phyloP scores from a whole-genome alignment of 371 early-diverging fungal genomes.

The Rhizomucor pusillus region DNA sequence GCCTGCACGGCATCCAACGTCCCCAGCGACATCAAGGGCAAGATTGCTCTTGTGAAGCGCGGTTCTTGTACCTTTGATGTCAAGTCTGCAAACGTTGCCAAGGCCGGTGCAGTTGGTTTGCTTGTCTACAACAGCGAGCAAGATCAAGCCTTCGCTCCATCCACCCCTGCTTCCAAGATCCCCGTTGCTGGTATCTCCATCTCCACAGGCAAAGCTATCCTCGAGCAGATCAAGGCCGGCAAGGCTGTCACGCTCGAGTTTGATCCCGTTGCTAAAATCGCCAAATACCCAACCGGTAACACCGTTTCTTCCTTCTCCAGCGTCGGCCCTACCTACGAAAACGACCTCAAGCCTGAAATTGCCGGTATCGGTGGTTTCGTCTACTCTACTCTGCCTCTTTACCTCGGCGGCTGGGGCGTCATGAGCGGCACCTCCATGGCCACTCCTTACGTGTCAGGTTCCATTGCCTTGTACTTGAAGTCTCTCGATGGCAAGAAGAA shows the following conservation, averaged over 20 bases:
- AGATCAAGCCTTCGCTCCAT: slow-evolving; percentile 14
- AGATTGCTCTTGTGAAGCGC: slow-evolving; percentile 46
- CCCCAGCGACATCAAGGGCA: slow-evolving; percentile 26
- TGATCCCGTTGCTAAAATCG: slow-evolving; percentile 1
- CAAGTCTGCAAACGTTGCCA: slow-evolving; percentile 38
- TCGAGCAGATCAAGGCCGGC: slow-evolving; percentile 11
- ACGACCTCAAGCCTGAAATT: slow-evolving; percentile 48
- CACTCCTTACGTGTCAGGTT: slow-evolving; percentile 69
- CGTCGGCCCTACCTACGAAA: slow-evolving; percentile 34
- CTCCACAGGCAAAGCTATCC: slow-evolving; percentile 19
- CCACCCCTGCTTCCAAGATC: slow-evolving; percentile 13
- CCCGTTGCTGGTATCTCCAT: slow-evolving; percentile 32
- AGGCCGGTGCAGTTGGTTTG: slow-evolving; percentile 52
- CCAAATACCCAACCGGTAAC: slow-evolving; percentile 24
- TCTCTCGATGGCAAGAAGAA: slow-evolving; percentile 17
- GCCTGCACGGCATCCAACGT: slow-evolving; percentile 11
- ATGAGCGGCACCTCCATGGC: slow-evolving; percentile 70
- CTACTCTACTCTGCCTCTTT: slow-evolving; percentile 57
- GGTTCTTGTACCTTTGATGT: slow-evolving; percentile 55
- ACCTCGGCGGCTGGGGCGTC: slow-evolving; percentile 48
- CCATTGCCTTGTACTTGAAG: slow-evolving; percentile 56
- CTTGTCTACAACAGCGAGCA: slow-evolving; percentile 33
- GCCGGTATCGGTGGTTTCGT: slow-evolving; percentile 67
- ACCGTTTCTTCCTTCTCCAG: slow-evolving; percentile 50
- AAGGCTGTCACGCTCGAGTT: slow-evolving; percentile 5